Conservation (phyloP, 495 filamentous ascomycete genomes). For the Trypethelium eluteriae region DNA sequence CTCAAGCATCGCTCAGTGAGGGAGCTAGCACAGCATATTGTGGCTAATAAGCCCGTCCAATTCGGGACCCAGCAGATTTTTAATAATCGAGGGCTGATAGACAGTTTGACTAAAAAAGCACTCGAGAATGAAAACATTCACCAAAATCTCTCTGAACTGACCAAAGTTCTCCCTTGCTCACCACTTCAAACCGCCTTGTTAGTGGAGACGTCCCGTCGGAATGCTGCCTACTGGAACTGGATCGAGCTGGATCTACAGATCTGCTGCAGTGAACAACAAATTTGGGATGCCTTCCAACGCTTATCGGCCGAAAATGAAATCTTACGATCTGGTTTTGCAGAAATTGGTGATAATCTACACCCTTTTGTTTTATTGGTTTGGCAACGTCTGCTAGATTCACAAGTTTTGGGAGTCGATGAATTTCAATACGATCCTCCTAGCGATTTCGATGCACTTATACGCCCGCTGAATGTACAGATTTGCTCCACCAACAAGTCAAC, state of each 20-base stretch:
- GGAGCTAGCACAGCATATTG: constrained; percentile 16
- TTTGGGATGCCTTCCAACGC: constrained; percentile 37
- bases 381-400: constrained; percentile 38
- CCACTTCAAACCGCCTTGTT: constrained; percentile 73
- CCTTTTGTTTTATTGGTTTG: constrained; percentile 58
- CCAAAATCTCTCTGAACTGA: constrained; percentile 33
- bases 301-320: constrained; percentile 54
- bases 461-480: constrained; percentile 39
- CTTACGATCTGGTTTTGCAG: constrained; percentile 61
- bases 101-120: not conserved
- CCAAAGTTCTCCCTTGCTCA: constrained; percentile 53
- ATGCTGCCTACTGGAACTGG: constrained; percentile 65
- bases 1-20: constrained; percentile 38
- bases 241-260: constrained; percentile 46
- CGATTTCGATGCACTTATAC: not conserved
- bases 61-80: not conserved
- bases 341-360: constrained; percentile 39
- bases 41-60: not conserved
- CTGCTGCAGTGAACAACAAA: constrained; percentile 11
- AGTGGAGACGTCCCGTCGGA: constrained; percentile 50
- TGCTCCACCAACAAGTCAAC: constrained; percentile 26
- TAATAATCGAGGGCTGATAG: not conserved
- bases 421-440: constrained; percentile 24
- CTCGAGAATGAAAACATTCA: not conserved
- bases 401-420: constrained; percentile 38